Percentiles rank a stretch among this genome's conserved stretches.
These are phyloP conservation scores for Termitomyces sp. DNA, from an alignment of 1,284 basidiomycete genomes.

Conservation along the genomic window DNA sequence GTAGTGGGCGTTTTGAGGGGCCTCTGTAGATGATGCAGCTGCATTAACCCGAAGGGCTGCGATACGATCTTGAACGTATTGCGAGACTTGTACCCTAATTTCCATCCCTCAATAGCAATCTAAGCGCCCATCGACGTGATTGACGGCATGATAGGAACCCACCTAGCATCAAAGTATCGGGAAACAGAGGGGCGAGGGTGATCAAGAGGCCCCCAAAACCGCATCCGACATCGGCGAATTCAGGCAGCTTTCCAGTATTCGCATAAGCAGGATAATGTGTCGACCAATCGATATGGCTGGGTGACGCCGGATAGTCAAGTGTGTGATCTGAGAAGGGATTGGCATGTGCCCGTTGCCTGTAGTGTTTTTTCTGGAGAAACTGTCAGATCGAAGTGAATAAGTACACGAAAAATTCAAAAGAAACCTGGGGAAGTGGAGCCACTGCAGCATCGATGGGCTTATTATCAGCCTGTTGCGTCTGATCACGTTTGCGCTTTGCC, in stretches of 20 bases:
- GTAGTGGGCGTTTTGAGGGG: constrained; percentile 42
- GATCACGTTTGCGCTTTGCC: constrained; percentile 45
- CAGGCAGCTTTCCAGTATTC: constrained; percentile 61
- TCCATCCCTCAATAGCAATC: constrained; percentile 73
- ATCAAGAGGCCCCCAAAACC: constrained; percentile 96
- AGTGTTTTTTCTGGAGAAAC: constrained; percentile 82
- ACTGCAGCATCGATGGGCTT: constrained; percentile 9
- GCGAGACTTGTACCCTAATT: constrained; percentile 93
- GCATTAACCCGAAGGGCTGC: constrained; percentile 69
- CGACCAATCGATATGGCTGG: constrained; percentile 79
- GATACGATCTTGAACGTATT: constrained; percentile 95
- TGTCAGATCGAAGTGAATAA: background rate
- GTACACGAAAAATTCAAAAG: background rate
- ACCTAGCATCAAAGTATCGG: constrained; percentile 94
- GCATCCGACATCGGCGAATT: constrained; percentile 97
- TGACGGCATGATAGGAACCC: constrained; percentile 13
- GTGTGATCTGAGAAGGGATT: constrained; percentile 98
- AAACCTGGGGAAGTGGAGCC: constrained; percentile 32
- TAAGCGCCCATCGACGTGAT: background rate
- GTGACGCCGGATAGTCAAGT: constrained; percentile 85
- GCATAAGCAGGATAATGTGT: constrained; percentile 78
- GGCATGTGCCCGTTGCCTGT: constrained; percentile 95
- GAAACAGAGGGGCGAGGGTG: constrained; percentile 86
- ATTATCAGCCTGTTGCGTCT: constrained; percentile 7
- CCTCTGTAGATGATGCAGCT: constrained; percentile 18